These are phyloP conservation scores for Phenoliferia sp. DNA, from an alignment of 1,284 basidiomycete genomes.

Conservation along the genomic window DNA sequence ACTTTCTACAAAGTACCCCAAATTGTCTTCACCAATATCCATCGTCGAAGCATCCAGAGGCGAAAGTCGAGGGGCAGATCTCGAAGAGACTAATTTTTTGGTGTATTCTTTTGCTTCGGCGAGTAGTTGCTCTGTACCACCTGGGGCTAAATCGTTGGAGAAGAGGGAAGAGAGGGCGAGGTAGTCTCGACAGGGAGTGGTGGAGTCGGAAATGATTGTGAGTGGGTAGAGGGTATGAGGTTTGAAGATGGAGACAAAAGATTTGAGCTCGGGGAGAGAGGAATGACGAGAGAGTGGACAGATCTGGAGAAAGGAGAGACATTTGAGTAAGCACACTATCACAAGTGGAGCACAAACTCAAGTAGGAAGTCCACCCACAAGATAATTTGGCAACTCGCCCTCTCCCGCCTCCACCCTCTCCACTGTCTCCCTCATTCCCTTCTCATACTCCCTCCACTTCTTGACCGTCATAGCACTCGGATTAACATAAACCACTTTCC, in stretches of 20 bases:
- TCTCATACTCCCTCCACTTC: constrained; percentile 60
- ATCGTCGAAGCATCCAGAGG: neutral
- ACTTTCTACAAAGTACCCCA: neutral
- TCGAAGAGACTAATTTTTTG: neutral
- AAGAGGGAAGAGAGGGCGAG: constrained; percentile 64
- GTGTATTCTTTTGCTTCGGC: constrained; percentile 12
- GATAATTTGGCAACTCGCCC: constrained; percentile 46
- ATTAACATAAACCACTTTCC: constrained; percentile 66
- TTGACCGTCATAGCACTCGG: constrained; percentile 59
- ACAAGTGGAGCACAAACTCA: too few relatives aligned
- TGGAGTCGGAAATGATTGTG: constrained; percentile 59
- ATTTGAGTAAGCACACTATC: too few relatives aligned
- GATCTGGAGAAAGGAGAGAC: constrained; percentile 52
- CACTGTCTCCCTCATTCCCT: constrained; percentile 49
- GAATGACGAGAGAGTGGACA: constrained; percentile 81
- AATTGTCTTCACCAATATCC: neutral
- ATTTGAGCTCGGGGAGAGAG: constrained; percentile 71
- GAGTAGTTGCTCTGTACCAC: constrained; percentile 36
- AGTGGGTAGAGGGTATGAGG: constrained; percentile 72
- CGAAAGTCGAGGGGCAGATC: neutral
- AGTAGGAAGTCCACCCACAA: constrained; percentile 54
- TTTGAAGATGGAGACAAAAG: constrained; percentile 70
- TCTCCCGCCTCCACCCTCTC: constrained; percentile 12
- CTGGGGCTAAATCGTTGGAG: constrained; percentile 49
- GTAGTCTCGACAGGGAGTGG: constrained; percentile 58